Conservation (phyloP, 257 asterid genomes). For the Solanum raphanifolium region DNA sequence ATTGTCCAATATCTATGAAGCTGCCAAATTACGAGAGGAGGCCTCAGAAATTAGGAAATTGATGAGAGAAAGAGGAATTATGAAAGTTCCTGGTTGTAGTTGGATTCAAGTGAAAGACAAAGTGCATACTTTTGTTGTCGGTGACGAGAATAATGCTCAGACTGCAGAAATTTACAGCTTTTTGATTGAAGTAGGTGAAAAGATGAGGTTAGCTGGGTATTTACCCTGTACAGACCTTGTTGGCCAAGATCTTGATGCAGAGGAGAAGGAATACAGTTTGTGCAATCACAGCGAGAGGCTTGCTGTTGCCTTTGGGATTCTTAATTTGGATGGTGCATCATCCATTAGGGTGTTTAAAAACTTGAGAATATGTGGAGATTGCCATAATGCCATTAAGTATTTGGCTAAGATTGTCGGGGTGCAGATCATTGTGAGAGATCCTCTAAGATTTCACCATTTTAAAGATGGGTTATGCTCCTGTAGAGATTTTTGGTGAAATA, state of each 20-base stretch:
- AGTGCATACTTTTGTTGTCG: constrained; percentile 49
- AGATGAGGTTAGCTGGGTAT: constrained; percentile 52
- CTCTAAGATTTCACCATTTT: constrained; percentile 22
- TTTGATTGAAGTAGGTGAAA: constrained; percentile 37
- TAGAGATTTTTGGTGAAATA: constrained; percentile 21
- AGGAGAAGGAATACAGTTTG: constrained; percentile 57
- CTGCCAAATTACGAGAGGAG: constrained; percentile 52
- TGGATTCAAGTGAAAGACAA: constrained; percentile 53
- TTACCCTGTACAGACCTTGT: constrained; percentile 49
- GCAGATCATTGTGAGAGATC: constrained; percentile 14
- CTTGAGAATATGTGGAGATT: constrained; percentile 25
- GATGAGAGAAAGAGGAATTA: constrained; percentile 64
- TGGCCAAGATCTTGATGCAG: constrained; percentile 55
- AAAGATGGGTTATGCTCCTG: constrained; percentile 20
- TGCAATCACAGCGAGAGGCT: constrained; percentile 72
- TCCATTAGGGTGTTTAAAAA: constrained; percentile 52
- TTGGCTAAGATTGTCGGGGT: constrained; percentile 16
- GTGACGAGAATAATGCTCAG: constrained; percentile 35
- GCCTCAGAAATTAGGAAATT: constrained; percentile 50
- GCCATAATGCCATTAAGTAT: constrained; percentile 44
- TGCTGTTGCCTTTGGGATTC: constrained; percentile 66
- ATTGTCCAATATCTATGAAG: constrained; percentile 50
- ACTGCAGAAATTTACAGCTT: constrained; percentile 28
- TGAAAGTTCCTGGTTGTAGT: constrained; percentile 63
- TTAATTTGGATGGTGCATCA: constrained; percentile 49